Evolutionary conservation across 768 basidiomycete species (phyloP).

Genomic region (Mycena polygramma): DNA sequence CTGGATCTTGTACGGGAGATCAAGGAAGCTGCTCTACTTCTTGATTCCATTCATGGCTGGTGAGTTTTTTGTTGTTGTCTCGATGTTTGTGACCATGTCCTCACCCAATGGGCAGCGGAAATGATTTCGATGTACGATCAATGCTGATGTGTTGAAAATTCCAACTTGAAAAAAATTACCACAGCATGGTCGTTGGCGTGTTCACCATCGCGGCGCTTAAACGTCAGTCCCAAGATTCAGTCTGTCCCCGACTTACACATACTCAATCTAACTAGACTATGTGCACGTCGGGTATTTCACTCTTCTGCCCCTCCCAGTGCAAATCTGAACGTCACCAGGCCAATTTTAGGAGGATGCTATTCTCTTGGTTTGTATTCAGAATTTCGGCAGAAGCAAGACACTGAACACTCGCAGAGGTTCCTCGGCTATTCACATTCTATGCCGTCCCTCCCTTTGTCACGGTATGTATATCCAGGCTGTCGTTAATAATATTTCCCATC

Average conservation of each 20-base stretch:
- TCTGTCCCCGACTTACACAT: not conserved
- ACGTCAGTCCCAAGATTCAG: not conserved
- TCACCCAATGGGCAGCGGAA: conserved; percentile 11
- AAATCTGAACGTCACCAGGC: conserved; percentile 1
- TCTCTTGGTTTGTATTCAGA: conserved; percentile 11
- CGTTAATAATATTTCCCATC: no score
- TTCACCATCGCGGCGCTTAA: conserved; percentile 4
- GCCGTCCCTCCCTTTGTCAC: conserved; percentile 21
- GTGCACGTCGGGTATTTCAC: conserved; percentile 24
- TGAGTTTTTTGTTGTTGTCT: not conserved
- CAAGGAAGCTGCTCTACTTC: conserved; percentile 16
- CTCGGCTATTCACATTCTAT: conserved; percentile 27
- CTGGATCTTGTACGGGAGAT: conserved; percentile 26
- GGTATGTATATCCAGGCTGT: not conserved
- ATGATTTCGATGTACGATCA: conserved; percentile 12
- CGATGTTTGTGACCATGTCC: not conserved
- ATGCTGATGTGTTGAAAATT: not conserved
- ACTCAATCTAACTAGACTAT: not conserved
- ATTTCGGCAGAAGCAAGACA: not conserved
- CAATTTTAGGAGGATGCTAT: conserved; percentile 25
- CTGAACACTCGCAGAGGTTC: conserved; percentile 17
- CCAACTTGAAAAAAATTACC: not conserved
- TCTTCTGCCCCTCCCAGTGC: not conserved
- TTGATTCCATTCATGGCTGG: conserved; percentile 18
- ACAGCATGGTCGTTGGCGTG: conserved; percentile 11